Evolutionary conservation across 352 stramenopile species (phyloP), one percentile per base, ranked within the genome.

Genomic region (Thalassiosira mediterranea): DNA sequence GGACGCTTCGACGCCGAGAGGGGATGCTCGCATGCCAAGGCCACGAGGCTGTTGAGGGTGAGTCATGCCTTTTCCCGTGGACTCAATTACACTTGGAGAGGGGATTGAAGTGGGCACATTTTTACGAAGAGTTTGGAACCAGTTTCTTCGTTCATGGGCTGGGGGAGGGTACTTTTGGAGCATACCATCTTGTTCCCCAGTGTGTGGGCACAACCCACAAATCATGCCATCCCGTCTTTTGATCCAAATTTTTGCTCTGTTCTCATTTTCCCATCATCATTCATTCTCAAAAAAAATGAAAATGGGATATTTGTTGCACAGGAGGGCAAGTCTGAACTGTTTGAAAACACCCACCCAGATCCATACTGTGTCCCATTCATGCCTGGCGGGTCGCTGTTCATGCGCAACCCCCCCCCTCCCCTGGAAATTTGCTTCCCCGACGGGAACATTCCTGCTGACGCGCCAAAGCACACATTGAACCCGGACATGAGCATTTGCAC

Each of bases 311-410:
- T n/a, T n/a, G n/a, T n/a, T n/a, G n/a, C 97, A 66, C 81, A 96
- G 60, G 95, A 97, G 71, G 96, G 90, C 46, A 86, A 98, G 78
- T 92, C 96, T 54, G 94, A 98, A 87, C 73, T 98, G 46, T 93
- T 93, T 60, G 83, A 96, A 64, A 96, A 96, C 86, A 97, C 92
- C 70, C 97, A 99, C 84, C 97, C 97, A 37, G 97, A 99, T 89
- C 94, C 90, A 51, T 99, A 99, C 86, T 95, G 97, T 58, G 94
- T 96, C 71, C 95, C 97, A 71, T 97, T 97, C 91, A 99, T 99
- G 97, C 97, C 97, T 5, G 97, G 97, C 46, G 97, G 97, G 59
- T 96, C 94, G 69, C 95, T 97, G 58, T 99, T 98, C 86, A 99
- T 99, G 97, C 93, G 97, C 59, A 99, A 99, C 85, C 94, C 97